phyloP scores from a whole-genome alignment of 768 basidiomycete genomes.

The Coprinopsis marcescibilis region DNA sequence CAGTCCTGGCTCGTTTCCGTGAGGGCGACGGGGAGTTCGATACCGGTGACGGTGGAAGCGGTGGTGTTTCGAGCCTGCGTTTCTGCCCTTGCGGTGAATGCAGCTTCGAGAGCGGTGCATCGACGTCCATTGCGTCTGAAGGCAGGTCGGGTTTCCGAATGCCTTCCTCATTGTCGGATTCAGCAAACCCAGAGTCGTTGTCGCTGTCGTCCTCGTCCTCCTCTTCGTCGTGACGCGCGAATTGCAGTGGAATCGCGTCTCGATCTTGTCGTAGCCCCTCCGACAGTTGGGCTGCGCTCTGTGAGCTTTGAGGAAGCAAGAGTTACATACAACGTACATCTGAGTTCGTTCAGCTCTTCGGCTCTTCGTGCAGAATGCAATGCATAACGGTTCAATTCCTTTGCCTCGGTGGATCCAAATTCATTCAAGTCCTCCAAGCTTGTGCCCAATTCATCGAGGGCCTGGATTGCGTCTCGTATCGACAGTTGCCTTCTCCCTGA shows the following conservation, averaged over 20 bases:
- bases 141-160: slow-evolving; percentile 11
- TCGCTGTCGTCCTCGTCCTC: slow-evolving; percentile 25
- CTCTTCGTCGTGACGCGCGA: slow-evolving; percentile 28
- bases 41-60: slow-evolving; percentile 48
- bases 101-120: slow-evolving; percentile 10
- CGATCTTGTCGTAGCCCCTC: slow-evolving; percentile 51
- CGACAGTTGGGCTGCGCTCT: slow-evolving; percentile 46
- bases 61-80: slow-evolving; percentile 29
- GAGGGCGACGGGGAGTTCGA: slow-evolving; percentile 47
- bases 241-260: slow-evolving; percentile 49
- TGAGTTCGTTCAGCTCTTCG: slow-evolving; percentile 71
- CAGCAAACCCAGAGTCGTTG: slow-evolving; percentile 26
- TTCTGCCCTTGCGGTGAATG: slow-evolving; percentile 16
- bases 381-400: slow-evolving; percentile 64
- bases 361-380: slow-evolving; percentile 55
- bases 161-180: slow-evolving; percentile 21
- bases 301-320: slow-evolving; percentile 10
- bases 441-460: slow-evolving; percentile 72
- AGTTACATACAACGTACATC: slow-evolving; percentile 42
- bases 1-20: slow-evolving; percentile 51
- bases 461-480: slow-evolving; percentile 54
- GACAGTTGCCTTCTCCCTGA: slow-evolving; percentile 59
- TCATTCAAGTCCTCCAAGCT: slow-evolving; percentile 63
- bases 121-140: slow-evolving; percentile 25
- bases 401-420: slow-evolving; percentile 60